Base-by-base conservation (phyloP, 176 grass and related monocot genomes). In the barley (Hordeum vulgare) region DNA sequence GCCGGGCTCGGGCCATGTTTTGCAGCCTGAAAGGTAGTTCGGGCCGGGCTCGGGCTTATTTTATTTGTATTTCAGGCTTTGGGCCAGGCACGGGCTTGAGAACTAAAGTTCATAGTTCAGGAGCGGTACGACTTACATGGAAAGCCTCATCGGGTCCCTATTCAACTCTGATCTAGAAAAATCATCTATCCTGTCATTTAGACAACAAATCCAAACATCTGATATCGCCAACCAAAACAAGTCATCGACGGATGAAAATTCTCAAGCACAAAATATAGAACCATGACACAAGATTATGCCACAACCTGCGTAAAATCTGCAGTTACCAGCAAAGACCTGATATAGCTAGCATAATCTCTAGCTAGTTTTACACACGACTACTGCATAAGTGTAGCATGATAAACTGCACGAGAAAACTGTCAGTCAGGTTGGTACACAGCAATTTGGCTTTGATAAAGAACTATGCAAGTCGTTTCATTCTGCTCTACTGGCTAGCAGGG, bases 401-500 rank as follows among this genome's bases (percentile, higher is more conserved):
- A 33, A 41, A 71, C 37, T 39, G 7, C 35, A 59, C 27, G 31
- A 27, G 26, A 13, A 44, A 56, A 41, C 65, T 49, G 42, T 51
- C 36, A 59, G 1, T 15, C 23, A 53, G 41, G 47, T 45, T 24
- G 20, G 65, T 44, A 44, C 41, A 77, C n/a, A 72, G 42, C 13
- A 76, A 71, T 54, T 12, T 39, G 8, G 35, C 3, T 17, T 33
- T 21, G 12, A 77, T 65, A 44, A 20, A 86, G 10, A 6, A 26
- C 8, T 28, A 76, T 77, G 62, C 26, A 78, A 6, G 13, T 20
- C 6, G n/a, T n/a, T n/a, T 8, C 72, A 41, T 13, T 76, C 20
- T 39, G 70, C 70, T 75, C 37, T 62, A 87, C 51, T 77, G 78
- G 1, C 79, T 61, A 0, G 91, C 96, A 54, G 96, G 93, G 2